Percentiles rank a stretch among this genome's conserved stretches.
Evolutionary conservation across 1,284 basidiomycete genomes (phyloP).

Genomic region (Rhodotorula sp.): DNA sequence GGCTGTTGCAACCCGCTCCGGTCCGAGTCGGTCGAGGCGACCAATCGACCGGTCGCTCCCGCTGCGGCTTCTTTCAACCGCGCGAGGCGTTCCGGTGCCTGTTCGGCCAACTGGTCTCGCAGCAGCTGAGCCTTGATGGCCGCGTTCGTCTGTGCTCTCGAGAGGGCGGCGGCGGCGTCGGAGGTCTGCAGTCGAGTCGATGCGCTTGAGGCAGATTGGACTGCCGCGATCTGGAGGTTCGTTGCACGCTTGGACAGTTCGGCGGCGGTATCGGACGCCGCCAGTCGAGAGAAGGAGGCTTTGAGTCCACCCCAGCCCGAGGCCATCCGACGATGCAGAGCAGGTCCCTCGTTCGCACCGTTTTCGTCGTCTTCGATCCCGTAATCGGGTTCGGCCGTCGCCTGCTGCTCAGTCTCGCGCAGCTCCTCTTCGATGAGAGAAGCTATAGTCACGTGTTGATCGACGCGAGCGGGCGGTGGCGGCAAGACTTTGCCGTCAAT

Average conservation of each 20-base stretch:
- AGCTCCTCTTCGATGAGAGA: constrained; percentile 32
- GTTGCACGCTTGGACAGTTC: constrained; percentile 28
- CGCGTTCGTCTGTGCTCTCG: constrained; percentile 26
- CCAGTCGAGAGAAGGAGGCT: constrained; percentile 27
- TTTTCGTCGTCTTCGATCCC: constrained; percentile 16
- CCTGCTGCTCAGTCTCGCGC: neutral
- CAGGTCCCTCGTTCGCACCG: neutral
- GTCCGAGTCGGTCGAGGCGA: constrained; percentile 17
- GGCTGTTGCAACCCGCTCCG: neutral
- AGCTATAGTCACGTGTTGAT: constrained; percentile 23
- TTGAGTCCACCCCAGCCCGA: constrained; percentile 24
- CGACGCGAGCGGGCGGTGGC: constrained; percentile 31
- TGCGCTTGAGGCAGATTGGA: constrained; percentile 6
- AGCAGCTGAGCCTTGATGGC: constrained; percentile 24
- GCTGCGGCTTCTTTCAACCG: constrained; percentile 24
- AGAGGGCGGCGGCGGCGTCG: constrained; percentile 29
- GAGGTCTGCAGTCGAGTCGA: constrained; percentile 12
- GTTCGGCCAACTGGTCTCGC: constrained; percentile 17
- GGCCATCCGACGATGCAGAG: neutral
- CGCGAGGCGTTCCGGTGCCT: constrained; percentile 11
- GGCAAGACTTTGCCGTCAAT: constrained; percentile 31
- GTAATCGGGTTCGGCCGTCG: constrained; percentile 12
- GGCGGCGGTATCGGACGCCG: constrained; percentile 31
- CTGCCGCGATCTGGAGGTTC: constrained; percentile 33
- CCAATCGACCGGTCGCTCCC: constrained; percentile 12